Evolutionary conservation across 345 rosid species (phyloP).

Genomic region (Camelina laxa): DNA sequence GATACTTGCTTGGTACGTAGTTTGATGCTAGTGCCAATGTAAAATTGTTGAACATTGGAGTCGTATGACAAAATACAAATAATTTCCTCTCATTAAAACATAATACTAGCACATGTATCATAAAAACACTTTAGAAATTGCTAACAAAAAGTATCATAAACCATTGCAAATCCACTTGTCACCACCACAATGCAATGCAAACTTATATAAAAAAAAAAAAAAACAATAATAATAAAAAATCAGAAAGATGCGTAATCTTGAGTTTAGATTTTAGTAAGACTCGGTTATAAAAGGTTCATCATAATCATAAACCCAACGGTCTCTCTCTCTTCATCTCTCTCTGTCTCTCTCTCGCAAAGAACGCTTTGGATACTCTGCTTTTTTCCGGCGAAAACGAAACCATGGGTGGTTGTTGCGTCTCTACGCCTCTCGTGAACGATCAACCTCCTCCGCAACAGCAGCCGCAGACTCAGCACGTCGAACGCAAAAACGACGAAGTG

Average conservation of each 20-base stretch:
- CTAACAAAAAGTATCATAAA: not conserved
- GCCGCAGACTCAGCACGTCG: not conserved
- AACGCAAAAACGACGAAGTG: not conserved
- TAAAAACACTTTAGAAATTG: no score
- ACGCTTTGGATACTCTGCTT: not conserved
- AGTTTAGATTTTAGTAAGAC: not conserved
- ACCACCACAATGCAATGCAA: not conserved
- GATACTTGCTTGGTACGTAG: no score
- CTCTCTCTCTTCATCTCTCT: not conserved
- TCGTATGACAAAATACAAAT: not conserved
- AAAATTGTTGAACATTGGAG: no score
- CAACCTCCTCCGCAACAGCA: not conserved
- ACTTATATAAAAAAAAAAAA: not conserved
- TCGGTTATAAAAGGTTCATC: not conserved
- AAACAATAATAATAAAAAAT: not conserved
- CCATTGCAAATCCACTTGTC: not conserved
- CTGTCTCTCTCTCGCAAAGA: not conserved
- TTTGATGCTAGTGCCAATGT: no score
- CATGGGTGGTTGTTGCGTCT: not conserved
- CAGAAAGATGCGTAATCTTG: not conserved
- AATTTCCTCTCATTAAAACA: not conserved
- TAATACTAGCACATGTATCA: no score
- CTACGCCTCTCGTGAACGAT: not conserved
- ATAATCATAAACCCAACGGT: not conserved
- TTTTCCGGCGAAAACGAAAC: not conserved